A percentile compares a stretch with the other conserved stretches of the same genome.
Evolutionary conservation across 2,329 filamentous ascomycete species (phyloP).

Genomic region (Raffaelea deltoideospora): DNA sequence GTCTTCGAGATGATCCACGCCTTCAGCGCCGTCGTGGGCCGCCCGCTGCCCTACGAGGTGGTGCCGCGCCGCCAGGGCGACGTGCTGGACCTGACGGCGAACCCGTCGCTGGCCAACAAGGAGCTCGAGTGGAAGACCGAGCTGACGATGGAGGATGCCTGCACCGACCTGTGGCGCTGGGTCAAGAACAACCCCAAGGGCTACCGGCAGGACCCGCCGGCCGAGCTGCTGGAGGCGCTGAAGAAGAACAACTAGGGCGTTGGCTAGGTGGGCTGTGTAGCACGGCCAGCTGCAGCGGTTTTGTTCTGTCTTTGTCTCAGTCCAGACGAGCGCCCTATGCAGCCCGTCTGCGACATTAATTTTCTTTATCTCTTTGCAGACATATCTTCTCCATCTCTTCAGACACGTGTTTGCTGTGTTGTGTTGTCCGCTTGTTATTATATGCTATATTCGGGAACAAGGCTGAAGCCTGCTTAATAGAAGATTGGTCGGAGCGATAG

Average conservation of each 20-base stretch:
- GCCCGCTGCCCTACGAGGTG: slow-evolving; percentile 74
- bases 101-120: slow-evolving; percentile 70
- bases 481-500: no score
- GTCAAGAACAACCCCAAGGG: slow-evolving; percentile 93
- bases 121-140: slow-evolving; percentile 90
- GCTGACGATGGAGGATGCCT: slow-evolving; percentile 81
- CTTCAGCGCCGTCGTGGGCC: slow-evolving; percentile 76
- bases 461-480: no score
- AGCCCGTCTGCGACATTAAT: no score
- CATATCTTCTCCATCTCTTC: no score
- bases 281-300: no score
- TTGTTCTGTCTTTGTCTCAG: no score
- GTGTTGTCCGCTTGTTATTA: no score
- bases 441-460: no score
- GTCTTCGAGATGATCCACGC: slow-evolving; percentile 97
- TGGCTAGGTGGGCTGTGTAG: no score
- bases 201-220: slow-evolving; percentile 81
- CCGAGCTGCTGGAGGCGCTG: slow-evolving; percentile 55
- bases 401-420: no score
- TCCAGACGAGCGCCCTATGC: no score
- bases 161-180: slow-evolving; percentile 91
- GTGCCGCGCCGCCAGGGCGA: slow-evolving; percentile 72
- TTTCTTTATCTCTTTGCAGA: no score
- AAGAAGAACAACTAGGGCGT: slow-evolving; percentile 14
- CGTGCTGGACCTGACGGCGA: slow-evolving; percentile 87